Conservation (phyloP, 257 asterid species). For the Capsicum baccatum region DNA sequence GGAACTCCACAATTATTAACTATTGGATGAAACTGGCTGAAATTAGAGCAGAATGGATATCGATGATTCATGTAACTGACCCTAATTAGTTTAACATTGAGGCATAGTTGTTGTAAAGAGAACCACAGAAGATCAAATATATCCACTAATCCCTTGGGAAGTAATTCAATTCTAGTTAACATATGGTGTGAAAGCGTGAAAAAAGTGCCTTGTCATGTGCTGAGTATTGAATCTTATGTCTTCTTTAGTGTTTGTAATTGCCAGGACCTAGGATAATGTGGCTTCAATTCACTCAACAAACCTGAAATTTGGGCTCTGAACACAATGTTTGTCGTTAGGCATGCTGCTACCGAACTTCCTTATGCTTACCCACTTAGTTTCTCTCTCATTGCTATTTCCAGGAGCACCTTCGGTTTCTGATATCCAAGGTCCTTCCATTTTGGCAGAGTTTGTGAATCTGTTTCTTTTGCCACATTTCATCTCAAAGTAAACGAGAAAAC, state of each 20-base stretch:
- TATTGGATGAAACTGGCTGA: background rate
- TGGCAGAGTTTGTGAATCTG: background rate
- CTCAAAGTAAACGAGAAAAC: background rate
- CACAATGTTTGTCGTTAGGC: background rate
- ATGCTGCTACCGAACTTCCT: background rate
- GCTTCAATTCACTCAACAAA: background rate
- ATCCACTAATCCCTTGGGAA: background rate
- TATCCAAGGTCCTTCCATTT: background rate
- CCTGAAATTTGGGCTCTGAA: background rate
- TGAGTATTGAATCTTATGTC: background rate
- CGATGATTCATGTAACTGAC: background rate
- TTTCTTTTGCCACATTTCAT: background rate
- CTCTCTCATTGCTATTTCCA: conserved; percentile 14
- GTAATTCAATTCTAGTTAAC: background rate
- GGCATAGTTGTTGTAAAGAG: background rate
- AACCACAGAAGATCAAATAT: background rate
- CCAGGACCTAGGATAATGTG: conserved; percentile 18
- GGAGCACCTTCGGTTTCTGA: conserved; percentile 4
- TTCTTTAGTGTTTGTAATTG: background rate
- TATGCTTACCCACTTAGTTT: conserved; percentile 8
- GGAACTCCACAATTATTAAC: background rate
- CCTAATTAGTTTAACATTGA: conserved; percentile 6
- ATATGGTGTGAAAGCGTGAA: background rate
- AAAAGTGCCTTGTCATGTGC: background rate
- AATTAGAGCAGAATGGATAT: background rate